These are phyloP conservation scores for Prunus campanulata DNA, from an alignment of 306 rosid genomes.

Conservation along the genomic window DNA sequence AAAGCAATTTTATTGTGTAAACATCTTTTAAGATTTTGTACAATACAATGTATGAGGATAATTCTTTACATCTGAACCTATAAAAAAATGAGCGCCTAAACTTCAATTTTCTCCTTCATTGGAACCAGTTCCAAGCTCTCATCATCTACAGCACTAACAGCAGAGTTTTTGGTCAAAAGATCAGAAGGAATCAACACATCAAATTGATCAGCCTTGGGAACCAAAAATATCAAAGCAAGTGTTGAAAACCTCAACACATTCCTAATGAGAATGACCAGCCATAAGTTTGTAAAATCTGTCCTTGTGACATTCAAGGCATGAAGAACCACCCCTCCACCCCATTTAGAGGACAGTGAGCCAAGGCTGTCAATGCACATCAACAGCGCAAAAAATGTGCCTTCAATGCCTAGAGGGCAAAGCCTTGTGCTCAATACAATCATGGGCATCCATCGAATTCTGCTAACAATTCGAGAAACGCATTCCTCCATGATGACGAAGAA, in stretches of 20 bases:
- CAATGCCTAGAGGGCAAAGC: constrained; percentile 70
- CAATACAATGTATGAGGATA: neutral
- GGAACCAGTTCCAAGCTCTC: constrained; percentile 58
- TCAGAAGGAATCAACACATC: constrained; percentile 48
- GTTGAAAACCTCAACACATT: constrained; percentile 52
- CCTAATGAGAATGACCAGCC: constrained; percentile 55
- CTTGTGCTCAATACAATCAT: constrained; percentile 69
- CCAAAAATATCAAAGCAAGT: constrained; percentile 57
- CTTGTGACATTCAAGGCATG: constrained; percentile 50
- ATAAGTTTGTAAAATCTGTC: constrained; percentile 55
- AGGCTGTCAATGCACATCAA: constrained; percentile 70
- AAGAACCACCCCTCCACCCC: constrained; percentile 65
- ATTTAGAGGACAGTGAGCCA: constrained; percentile 48
- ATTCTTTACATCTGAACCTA: neutral
- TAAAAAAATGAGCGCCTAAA: neutral
- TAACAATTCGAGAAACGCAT: constrained; percentile 36
- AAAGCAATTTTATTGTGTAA: neutral
- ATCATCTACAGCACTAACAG: constrained; percentile 20
- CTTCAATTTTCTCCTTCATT: constrained; percentile 22
- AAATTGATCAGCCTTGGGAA: constrained; percentile 45
- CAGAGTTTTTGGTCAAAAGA: constrained; percentile 20
- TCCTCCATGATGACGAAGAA: constrained; percentile 61
- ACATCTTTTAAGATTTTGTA: neutral
- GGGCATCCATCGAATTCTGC: constrained; percentile 66
- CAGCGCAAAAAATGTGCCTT: constrained; percentile 75